These are phyloP conservation scores for Stachybotrys chlorohalonatus DNA, from an alignment of 2,329 filamentous ascomycete species.

Conservation along the genomic window DNA sequence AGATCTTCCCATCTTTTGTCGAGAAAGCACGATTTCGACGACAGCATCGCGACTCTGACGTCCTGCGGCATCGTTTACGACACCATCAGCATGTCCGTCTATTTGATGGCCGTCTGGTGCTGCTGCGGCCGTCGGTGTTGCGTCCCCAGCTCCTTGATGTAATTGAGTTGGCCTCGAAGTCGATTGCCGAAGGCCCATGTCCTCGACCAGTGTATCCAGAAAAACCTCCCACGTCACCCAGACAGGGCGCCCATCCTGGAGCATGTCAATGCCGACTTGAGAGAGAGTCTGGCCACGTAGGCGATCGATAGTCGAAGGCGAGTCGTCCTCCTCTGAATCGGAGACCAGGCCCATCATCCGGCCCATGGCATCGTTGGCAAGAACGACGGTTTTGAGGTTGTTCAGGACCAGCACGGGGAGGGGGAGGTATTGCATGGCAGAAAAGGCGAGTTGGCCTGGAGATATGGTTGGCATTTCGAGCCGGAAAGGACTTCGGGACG, in stretches of 20 bases:
- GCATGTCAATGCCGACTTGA: slow-evolving; percentile 63
- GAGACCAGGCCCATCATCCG: slow-evolving; percentile 52
- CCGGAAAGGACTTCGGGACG: slow-evolving; percentile 27
- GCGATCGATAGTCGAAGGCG: slow-evolving; percentile 42
- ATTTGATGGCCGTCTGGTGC: slow-evolving; percentile 2
- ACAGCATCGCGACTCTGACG: slow-evolving; percentile 40
- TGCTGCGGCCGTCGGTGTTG: slow-evolving; percentile 24
- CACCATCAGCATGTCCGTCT: not conserved
- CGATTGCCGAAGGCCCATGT: slow-evolving; percentile 23
- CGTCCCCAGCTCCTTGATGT: slow-evolving; percentile 17
- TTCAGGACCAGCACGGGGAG: slow-evolving; percentile 63
- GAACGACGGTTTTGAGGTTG: slow-evolving; percentile 56
- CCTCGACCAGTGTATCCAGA: slow-evolving; percentile 41
- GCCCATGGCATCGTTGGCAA: slow-evolving; percentile 71
- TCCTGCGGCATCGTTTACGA: slow-evolving; percentile 17
- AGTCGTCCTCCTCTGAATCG: slow-evolving; percentile 28
- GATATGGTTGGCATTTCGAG: slow-evolving; percentile 37
- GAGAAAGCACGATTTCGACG: slow-evolving; percentile 59
- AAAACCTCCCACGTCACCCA: slow-evolving; percentile 53
- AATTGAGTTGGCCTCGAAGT: not conserved
- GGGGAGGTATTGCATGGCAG: slow-evolving; percentile 65
- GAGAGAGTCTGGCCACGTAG: slow-evolving; percentile 58
- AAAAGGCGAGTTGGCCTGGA: slow-evolving; percentile 50
- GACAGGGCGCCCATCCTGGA: slow-evolving; percentile 55
- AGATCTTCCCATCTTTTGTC: slow-evolving; percentile 32